Base-by-base conservation (phyloP, 2,329 filamentous ascomycete genomes). In the Akanthomyces dipterigenus region DNA sequence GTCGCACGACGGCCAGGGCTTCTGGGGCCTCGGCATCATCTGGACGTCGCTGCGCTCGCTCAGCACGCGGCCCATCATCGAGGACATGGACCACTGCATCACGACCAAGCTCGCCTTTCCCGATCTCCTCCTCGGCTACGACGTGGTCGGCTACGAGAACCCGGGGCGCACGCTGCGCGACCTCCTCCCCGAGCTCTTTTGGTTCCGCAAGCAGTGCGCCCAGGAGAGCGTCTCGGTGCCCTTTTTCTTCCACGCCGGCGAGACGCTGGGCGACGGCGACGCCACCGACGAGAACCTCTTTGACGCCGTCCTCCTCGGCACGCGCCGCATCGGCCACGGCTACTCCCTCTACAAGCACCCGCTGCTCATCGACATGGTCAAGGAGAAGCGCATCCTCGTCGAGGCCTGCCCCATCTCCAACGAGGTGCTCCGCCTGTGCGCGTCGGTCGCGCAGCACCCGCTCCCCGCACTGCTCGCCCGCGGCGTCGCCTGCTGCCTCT, bases 211-310 rank as follows among this genome's bases (percentile, higher is more conserved):
- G 73, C 85, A 88, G 67, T 97, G 92, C 72, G 83, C 85, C 0
- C 82, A 90, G 70, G 88, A 91, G 69, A 85, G 83, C 2, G 83
- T 97, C 42, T 85, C 91, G 55, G 86, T 99, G 11, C 93, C 93
- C 1, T 96, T 97, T 78, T 96, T 96, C 79, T 96, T 98, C 78
- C 93, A 97, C 72, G 93, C 93, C 0, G 93, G 93, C 65, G 93
- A 97, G 75, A 91, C 87, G 38, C 84, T 96, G 0, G 91, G 91
- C 26, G 77, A 80, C 64, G 92, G 91, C 31, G 87, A 86, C 66
- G 81, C 80, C 22, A 88, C 89, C 0, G 93, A 97, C 69, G 69
- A 76, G 64, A 97, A 97, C 73, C 82, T 98, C 3, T 96, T 92
- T 71, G 93, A 97, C 71, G 92, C 92, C 0, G 82, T 98, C 16